These are phyloP conservation scores for Pseudogymnoascus sp. DNA, from an alignment of 2,329 filamentous ascomycete genomes.

Conservation along the genomic window DNA sequence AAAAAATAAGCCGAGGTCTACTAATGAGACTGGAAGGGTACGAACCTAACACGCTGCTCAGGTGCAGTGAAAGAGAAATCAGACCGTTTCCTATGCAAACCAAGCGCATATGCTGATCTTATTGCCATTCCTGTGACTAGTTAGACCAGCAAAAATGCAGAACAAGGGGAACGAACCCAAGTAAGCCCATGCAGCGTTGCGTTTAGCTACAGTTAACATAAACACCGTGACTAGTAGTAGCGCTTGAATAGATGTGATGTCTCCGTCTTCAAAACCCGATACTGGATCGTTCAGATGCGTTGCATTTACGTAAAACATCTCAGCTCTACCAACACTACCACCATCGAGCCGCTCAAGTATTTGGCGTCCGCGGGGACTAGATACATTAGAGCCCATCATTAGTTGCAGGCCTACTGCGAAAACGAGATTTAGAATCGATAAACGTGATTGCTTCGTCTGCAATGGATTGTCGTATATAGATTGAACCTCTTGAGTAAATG, in stretches of 20 bases:
- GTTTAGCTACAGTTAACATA: slow-evolving; percentile 50
- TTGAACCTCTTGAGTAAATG: slow-evolving; percentile 6
- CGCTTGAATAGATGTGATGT: slow-evolving; percentile 58
- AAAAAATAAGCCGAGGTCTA: no score
- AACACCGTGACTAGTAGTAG: slow-evolving; percentile 56
- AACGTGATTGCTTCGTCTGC: slow-evolving; percentile 10
- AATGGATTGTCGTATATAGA: slow-evolving; percentile 12
- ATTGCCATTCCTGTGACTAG: slow-evolving; percentile 48
- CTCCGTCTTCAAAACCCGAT: slow-evolving; percentile 45
- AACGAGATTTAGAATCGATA: slow-evolving; percentile 15
- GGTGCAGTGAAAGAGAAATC: slow-evolving; percentile 42
- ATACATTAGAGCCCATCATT: slow-evolving; percentile 1
- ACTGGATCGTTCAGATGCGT: slow-evolving; percentile 13
- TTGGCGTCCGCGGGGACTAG: no score
- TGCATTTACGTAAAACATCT: slow-evolving; percentile 14
- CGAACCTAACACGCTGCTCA: slow-evolving; percentile 31
- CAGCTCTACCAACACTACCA: not conserved
- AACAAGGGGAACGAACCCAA: slow-evolving; percentile 36
- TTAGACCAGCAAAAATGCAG: not conserved
- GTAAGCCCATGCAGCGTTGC: slow-evolving; percentile 55
- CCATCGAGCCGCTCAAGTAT: no score
- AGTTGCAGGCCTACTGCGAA: slow-evolving; percentile 15
- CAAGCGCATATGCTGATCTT: slow-evolving; percentile 51
- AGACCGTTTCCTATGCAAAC: slow-evolving; percentile 52
- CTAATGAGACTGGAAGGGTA: no score